These are phyloP conservation scores for Penicillium parvum DNA, from an alignment of 495 filamentous ascomycete species.

Conservation along the genomic window DNA sequence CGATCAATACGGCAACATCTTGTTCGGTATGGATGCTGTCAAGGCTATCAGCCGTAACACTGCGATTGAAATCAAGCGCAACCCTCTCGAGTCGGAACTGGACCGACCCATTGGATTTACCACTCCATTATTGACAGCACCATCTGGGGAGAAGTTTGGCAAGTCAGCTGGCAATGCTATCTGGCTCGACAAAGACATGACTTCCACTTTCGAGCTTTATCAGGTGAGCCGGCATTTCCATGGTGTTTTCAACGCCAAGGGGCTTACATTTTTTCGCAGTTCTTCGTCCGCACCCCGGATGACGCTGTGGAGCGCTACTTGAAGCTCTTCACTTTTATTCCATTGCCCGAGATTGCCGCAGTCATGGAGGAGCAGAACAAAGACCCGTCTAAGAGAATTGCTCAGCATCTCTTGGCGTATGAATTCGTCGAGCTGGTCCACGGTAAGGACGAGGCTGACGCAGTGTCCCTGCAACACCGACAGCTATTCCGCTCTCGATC, in stretches of 20 bases:
- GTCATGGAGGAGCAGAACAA: constrained; percentile 62
- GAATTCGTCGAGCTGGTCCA: constrained; percentile 80
- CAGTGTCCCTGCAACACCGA: constrained; percentile 54
- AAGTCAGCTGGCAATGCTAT: constrained; percentile 94
- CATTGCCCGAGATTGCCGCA: constrained; percentile 55
- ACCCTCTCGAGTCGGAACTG: constrained; percentile 27
- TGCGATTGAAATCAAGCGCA: constrained; percentile 21
- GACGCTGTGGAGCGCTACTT: constrained; percentile 73
- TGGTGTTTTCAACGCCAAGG: neutral
- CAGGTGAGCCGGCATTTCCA: constrained; percentile 43
- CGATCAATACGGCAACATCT: constrained; percentile 96
- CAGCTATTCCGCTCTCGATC: constrained; percentile 48
- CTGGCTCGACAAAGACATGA: constrained; percentile 83
- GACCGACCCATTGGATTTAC: constrained; percentile 76
- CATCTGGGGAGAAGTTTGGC: constrained; percentile 85
- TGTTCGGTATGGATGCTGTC: constrained; percentile 81
- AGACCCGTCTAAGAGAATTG: constrained; percentile 64
- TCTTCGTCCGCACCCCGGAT: constrained; percentile 82
- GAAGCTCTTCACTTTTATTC: constrained; percentile 88
- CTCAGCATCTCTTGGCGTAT: constrained; percentile 74
- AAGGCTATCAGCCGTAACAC: constrained; percentile 61
- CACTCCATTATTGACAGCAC: constrained; percentile 79
- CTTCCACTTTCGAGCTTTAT: constrained; percentile 80
- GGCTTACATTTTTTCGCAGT: constrained; percentile 44
- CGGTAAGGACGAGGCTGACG: constrained; percentile 54